Conservation (phyloP, 495 filamentous ascomycete genomes). For the Penicillium bovifimosum region DNA sequence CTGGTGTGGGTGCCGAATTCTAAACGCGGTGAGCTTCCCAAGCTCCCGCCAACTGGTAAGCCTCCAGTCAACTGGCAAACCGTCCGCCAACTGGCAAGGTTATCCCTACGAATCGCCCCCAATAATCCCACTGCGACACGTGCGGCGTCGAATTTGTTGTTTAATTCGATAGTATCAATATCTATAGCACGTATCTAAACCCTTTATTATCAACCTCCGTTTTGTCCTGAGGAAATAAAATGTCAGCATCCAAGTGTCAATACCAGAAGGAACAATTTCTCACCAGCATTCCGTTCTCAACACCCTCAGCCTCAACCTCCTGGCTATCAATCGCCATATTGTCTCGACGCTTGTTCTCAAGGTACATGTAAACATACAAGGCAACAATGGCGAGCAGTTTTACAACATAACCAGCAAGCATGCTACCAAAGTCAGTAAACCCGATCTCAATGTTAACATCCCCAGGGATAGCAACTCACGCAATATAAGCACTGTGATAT, state of each 20-base stretch:
- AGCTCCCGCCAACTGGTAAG: too few relatives aligned
- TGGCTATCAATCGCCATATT: conserved; percentile 31
- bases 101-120: too few relatives aligned
- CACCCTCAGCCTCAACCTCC: conserved; percentile 40
- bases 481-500: conserved; percentile 52
- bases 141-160: too few relatives aligned
- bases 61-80: too few relatives aligned
- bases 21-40: too few relatives aligned
- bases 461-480: conserved; percentile 17
- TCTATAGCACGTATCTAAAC: conserved; percentile 48
- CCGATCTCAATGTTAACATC: background rate
- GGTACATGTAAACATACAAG: conserved; percentile 50
- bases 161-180: background rate
- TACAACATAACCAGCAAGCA: conserved; percentile 48
- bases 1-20: too few relatives aligned
- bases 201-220: conserved; percentile 53
- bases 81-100: too few relatives aligned
- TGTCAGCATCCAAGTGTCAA: background rate
- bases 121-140: too few relatives aligned
- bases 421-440: conserved; percentile 21
- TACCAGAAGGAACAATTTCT: background rate
- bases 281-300: conserved; percentile 48
- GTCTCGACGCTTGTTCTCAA: conserved; percentile 49
- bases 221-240: conserved; percentile 32
- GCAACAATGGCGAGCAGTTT: conserved; percentile 44